Conservation (phyloP, 495 filamentous ascomycete species). For the Penicillium mononematosum region DNA sequence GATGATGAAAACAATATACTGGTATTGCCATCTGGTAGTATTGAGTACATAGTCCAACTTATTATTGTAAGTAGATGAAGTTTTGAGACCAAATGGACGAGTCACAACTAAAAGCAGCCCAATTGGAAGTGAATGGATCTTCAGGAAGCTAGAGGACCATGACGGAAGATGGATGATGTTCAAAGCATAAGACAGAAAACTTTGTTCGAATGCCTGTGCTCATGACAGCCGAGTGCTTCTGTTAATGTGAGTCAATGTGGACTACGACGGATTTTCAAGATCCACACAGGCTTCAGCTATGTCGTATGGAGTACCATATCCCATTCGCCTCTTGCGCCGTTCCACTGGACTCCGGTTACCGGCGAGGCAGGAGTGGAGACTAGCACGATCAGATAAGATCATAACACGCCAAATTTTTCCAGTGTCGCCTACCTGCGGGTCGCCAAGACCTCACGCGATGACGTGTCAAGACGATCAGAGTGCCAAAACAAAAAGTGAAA, state of each 20-base stretch:
- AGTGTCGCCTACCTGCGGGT: conserved; percentile 11
- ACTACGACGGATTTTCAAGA: conserved; percentile 14
- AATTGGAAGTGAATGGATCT: background rate
- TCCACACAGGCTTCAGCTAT: conserved; percentile 13
- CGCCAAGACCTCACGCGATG: conserved; percentile 11
- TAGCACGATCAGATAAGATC: conserved; percentile 34
- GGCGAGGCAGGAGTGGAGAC: conserved; percentile 23
- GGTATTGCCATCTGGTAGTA: background rate
- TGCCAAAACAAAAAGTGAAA: background rate
- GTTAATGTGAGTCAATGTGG: background rate
- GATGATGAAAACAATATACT: background rate
- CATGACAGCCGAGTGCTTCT: conserved; percentile 8
- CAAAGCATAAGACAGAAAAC: background rate
- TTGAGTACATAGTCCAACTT: background rate
- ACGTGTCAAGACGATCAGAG: conserved; percentile 9
- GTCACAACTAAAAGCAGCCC: conserved; percentile 1
- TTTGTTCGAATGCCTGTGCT: background rate
- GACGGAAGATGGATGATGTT: background rate
- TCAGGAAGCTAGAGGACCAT: conserved; percentile 3
- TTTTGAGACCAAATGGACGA: background rate
- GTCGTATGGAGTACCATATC: background rate
- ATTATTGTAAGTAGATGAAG: background rate
- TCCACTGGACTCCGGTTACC: conserved; percentile 7
- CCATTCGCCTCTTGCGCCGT: conserved; percentile 18
- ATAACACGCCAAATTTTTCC: conserved; percentile 14